These are phyloP conservation scores for Dissophora globulifera DNA, from an alignment of 192 early-diverging fungal genomes.

Conservation along the genomic window DNA sequence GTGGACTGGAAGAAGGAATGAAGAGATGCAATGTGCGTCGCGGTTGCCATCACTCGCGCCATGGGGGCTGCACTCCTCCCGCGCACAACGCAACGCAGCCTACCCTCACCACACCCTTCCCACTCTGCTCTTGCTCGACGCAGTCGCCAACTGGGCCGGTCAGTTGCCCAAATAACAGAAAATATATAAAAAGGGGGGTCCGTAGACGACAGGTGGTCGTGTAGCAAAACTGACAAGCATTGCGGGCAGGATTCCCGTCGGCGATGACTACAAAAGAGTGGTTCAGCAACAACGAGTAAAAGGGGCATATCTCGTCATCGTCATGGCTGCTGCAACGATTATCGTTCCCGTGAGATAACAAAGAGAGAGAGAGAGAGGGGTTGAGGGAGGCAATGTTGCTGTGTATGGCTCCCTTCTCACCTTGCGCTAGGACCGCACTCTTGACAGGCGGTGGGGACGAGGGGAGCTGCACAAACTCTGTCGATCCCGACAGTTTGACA, in stretches of 20 bases:
- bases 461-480: no score
- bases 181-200: slow-evolving; percentile 26
- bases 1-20: no score
- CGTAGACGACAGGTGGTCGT: slow-evolving; percentile 19
- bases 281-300: background rate
- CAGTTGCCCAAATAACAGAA: slow-evolving; percentile 45
- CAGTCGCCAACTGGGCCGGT: background rate
- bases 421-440: background rate
- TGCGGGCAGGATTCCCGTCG: background rate
- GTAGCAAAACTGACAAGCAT: no score
- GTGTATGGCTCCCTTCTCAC: background rate
- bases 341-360: background rate
- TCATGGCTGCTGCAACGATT: background rate
- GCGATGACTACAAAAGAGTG: background rate
- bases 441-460: no score
- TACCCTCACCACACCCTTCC: no score
- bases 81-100: no score
- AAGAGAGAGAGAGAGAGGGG: background rate
- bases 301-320: background rate
- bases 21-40: no score
- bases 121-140: no score
- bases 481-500: no score
- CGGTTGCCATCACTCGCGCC: no score
- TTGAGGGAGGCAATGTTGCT: background rate
- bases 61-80: no score